Evolutionary conservation across 2,329 filamentous ascomycete species (phyloP).

Genomic region (Aspergillus awamori): DNA sequence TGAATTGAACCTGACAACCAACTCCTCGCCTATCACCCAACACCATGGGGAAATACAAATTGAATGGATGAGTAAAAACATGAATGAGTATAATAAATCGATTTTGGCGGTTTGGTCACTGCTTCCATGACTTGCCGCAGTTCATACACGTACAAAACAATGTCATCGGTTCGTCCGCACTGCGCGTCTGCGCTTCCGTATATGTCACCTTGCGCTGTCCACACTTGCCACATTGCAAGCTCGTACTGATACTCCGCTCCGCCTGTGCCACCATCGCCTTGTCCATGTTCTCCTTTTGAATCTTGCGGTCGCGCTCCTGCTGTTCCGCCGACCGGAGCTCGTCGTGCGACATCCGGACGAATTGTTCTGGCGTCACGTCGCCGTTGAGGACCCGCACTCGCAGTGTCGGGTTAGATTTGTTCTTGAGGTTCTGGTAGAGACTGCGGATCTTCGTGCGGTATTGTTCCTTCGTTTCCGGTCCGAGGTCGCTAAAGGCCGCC

Average conservation of each 20-base stretch:
- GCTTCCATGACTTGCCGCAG: slow-evolving; percentile 53
- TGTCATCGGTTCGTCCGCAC: slow-evolving; percentile 82
- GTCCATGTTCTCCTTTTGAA: slow-evolving; percentile 93
- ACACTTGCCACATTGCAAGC: slow-evolving; percentile 87
- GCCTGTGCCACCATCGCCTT: slow-evolving; percentile 92
- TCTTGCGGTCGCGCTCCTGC: slow-evolving; percentile 71
- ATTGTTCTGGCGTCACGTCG: slow-evolving; percentile 69
- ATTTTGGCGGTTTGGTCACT: slow-evolving; percentile 27
- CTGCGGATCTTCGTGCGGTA: slow-evolving; percentile 91
- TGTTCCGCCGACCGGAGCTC: slow-evolving; percentile 89
- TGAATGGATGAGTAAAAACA: too few species aligned
- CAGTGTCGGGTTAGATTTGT: slow-evolving; percentile 79
- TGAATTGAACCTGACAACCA: slow-evolving; percentile 17
- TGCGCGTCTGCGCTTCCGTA: slow-evolving; percentile 91
- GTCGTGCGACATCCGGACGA: slow-evolving; percentile 85
- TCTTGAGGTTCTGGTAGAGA: slow-evolving; percentile 92
- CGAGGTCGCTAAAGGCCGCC: slow-evolving; percentile 71
- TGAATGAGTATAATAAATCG: too few species aligned
- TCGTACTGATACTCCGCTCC: slow-evolving; percentile 86
- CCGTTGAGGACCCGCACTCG: slow-evolving; percentile 74
- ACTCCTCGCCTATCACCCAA: slow-evolving; percentile 18
- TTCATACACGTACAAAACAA: slow-evolving; percentile 53
- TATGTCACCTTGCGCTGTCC: slow-evolving; percentile 94
- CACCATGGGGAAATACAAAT: slow-evolving; percentile 11
- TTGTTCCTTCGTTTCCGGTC: slow-evolving; percentile 68